Evolutionary conservation across 768 basidiomycete species (phyloP).

Genomic region (Pulveroboletus frians): DNA sequence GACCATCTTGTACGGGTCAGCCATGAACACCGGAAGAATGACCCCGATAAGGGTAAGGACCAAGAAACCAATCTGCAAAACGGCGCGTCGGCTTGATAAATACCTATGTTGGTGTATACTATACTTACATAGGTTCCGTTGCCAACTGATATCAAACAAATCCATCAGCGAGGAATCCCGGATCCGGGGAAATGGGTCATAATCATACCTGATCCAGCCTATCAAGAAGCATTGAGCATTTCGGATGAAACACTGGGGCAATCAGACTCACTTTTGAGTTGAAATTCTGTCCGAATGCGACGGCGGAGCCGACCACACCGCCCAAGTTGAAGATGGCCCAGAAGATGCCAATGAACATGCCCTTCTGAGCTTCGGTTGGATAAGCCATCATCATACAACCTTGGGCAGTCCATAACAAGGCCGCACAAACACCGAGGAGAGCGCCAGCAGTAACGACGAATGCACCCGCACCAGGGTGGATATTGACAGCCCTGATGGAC

Average conservation of each 20-base stretch:
- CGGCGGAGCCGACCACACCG: slow-evolving; percentile 71
- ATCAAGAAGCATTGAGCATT: not conserved
- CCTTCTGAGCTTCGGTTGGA: slow-evolving; percentile 54
- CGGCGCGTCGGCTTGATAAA: not conserved
- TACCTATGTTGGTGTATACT: slow-evolving; percentile 8
- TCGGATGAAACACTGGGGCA: not conserved
- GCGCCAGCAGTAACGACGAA: slow-evolving; percentile 48
- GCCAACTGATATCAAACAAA: slow-evolving; percentile 38
- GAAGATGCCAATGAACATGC: slow-evolving; percentile 46
- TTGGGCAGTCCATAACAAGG: slow-evolving; percentile 50
- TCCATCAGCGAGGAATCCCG: not conserved
- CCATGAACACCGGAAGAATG: slow-evolving; percentile 61
- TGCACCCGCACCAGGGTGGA: slow-evolving; percentile 35
- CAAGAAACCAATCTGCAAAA: slow-evolving; percentile 66
- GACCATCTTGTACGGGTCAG: slow-evolving; percentile 64
- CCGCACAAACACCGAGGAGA: slow-evolving; percentile 46
- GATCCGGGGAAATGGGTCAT: not conserved
- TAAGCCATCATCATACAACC: slow-evolving; percentile 53
- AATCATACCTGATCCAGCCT: slow-evolving; percentile 30
- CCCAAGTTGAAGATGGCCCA: slow-evolving; percentile 78
- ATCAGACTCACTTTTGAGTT: slow-evolving; percentile 45
- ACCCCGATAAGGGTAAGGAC: slow-evolving; percentile 67
- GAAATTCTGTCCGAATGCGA: slow-evolving; percentile 70
- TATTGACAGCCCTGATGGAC: slow-evolving; percentile 39
- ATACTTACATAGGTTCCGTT: slow-evolving; percentile 78